Evolutionary conservation across 1,139 yeast genomes (phyloP), one percentile per base, ranked within the genome.

Genomic region (Lodderomyces beijingensis): DNA sequence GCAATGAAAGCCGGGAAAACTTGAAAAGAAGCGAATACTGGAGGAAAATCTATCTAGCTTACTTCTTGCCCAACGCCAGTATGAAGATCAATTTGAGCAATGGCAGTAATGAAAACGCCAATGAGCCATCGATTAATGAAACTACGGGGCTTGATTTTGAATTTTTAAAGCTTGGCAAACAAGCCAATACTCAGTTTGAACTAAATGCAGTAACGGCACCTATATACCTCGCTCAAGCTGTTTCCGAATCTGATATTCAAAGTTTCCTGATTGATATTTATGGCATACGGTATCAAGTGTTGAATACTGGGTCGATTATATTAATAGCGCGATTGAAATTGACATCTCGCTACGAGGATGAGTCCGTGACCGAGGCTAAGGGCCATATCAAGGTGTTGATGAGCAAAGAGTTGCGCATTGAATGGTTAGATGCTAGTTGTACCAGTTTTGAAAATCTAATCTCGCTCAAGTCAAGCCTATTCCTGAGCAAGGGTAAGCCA

Each of bases 141-240:
- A 5, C 38, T 3, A 28, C 35, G 19, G 41, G 41, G 4, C 26
- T 38, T 25, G 34, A 38, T 30, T 34, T 35, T 8, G 25, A 27
- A 12, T 38, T 38, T 30, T 30, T 35, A 7, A 33, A 34, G 10
- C 33, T 31, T 22, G 31, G 24, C 14, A 31, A 69, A 10, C 63
- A 78, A 37, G 12, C 14, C 25, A 23, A 10, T 14, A 23, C 25
- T 7, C 79, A 71, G 42, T 84, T 77, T 52, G 89, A 79, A 39
- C 67, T 87, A 18, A 74, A 78, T 8, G 67, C 74, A 5, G 67
- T 77, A 3, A 70, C 86, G 2, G 71, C 86, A n/a, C 86, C 94
- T 1, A 58, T 82, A 34, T 74, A 82, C 40, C 70, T 79, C 43
- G 68, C 69, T 30, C 64, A 81, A 0, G 63, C 74, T 25, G 67